Percentiles rank a stretch among this genome's conserved stretches.
These are phyloP conservation scores for Phialophora expanda DNA, from an alignment of 2,329 filamentous ascomycete species.

Conservation along the genomic window DNA sequence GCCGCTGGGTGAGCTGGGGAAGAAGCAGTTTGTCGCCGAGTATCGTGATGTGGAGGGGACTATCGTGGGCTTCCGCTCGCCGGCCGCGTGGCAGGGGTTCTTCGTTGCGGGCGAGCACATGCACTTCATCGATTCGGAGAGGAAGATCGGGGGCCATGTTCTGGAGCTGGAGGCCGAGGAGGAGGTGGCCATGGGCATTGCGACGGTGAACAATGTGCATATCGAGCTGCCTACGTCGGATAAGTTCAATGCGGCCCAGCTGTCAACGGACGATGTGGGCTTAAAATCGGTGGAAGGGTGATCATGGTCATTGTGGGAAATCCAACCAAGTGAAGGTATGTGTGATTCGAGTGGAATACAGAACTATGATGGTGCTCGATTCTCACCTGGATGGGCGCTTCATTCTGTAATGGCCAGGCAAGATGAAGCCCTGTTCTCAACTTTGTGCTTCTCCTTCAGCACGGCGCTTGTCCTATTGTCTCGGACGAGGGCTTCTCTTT, in stretches of 20 bases:
- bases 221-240: constrained; percentile 48
- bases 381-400: not conserved
- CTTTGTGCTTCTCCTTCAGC: not conserved
- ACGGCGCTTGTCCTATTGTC: no score
- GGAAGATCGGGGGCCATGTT: constrained; percentile 50
- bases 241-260: constrained; percentile 47
- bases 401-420: not conserved
- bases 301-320: not conserved
- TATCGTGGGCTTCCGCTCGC: constrained; percentile 52
- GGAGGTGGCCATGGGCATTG: constrained; percentile 46
- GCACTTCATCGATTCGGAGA: constrained; percentile 49
- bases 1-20: constrained; percentile 45
- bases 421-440: not conserved
- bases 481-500: no score
- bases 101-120: constrained; percentile 51
- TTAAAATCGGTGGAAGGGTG: constrained; percentile 34
- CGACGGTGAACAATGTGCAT: constrained; percentile 47
- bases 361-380: not conserved
- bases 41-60: constrained; percentile 48
- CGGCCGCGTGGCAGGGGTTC: constrained; percentile 49
- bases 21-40: constrained; percentile 48
- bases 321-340: not conserved
- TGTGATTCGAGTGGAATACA: not conserved
- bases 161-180: constrained; percentile 45
- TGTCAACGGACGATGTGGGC: constrained; percentile 31